These are phyloP conservation scores for Platismatia glauca DNA, from an alignment of 495 filamentous ascomycete species.

Conservation along the genomic window DNA sequence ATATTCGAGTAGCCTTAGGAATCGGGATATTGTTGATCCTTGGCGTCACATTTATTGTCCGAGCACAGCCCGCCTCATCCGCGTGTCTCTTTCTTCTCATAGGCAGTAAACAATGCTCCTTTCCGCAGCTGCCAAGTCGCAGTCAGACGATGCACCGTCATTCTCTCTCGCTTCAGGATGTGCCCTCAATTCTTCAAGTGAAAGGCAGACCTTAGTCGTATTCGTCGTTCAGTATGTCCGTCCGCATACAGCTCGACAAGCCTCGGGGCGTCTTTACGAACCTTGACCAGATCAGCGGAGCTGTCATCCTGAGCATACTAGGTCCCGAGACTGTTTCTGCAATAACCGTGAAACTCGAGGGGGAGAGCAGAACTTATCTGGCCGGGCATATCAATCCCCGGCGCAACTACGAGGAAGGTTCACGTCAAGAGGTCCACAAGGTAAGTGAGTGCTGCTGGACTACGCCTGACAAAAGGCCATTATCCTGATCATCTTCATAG, in stretches of 20 bases:
- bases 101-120: constrained; percentile 7
- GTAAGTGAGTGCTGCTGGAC: constrained; percentile 36
- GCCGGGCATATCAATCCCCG: constrained; percentile 30
- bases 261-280: constrained; percentile 76
- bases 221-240: constrained; percentile 51
- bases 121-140: not conserved
- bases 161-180: not conserved
- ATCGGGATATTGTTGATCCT: too few species aligned
- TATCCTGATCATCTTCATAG: constrained; percentile 31
- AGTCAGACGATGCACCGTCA: not conserved
- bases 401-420: constrained; percentile 42
- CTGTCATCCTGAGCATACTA: constrained; percentile 53
- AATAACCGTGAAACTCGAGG: constrained; percentile 90
- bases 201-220: not conserved
- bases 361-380: constrained; percentile 67
- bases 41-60: too few species aligned
- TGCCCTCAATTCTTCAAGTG: not conserved
- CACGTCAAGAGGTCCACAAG: constrained; percentile 70
- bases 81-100: not conserved
- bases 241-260: constrained; percentile 67
- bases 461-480: not conserved
- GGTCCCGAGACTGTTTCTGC: constrained; percentile 60
- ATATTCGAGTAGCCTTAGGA: too few species aligned
- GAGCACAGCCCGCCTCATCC: constrained; percentile 16
- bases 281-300: constrained; percentile 67